Percentiles rank a stretch among this genome's conserved stretches.
phyloP scores from a whole-genome alignment of 805 yeast genomes.

The Monosporozyma solicola region DNA sequence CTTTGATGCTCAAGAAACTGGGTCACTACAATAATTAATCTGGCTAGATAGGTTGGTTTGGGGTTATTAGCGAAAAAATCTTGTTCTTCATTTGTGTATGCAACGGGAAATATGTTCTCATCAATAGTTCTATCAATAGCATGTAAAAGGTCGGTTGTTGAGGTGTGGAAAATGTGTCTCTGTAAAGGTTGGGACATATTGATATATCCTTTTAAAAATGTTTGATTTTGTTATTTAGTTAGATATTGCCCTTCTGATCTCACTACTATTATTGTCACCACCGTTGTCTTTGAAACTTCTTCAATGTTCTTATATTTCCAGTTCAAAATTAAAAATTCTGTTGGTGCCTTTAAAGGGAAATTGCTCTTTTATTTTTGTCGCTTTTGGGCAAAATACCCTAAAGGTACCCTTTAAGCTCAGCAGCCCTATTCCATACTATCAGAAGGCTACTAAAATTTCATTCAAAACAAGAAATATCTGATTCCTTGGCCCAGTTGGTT shows the following conservation, averaged over 20 bases:
- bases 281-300: too few relatives aligned
- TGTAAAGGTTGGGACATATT: background rate
- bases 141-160: conserved; percentile 54
- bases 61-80: conserved; percentile 61
- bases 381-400: background rate
- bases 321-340: background rate
- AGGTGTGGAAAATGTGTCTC: conserved; percentile 38
- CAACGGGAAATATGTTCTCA: conserved; percentile 56
- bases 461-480: background rate
- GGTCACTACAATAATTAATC: conserved; percentile 45
- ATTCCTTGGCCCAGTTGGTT: conserved; percentile 12
- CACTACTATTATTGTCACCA: too few relatives aligned
- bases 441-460: background rate
- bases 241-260: background rate
- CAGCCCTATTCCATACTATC: background rate
- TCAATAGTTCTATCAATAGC: conserved; percentile 77
- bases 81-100: conserved; percentile 60
- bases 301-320: background rate
- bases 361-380: too few relatives aligned
- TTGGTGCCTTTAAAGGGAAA: background rate
- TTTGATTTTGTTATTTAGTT: background rate
- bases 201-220: background rate
- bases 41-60: conserved; percentile 64
- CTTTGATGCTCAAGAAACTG: conserved; percentile 54
- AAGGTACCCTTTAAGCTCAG: background rate